Evolutionary conservation across 1,284 basidiomycete species (phyloP).

Genomic region (Mycosarcoma maydis): DNA sequence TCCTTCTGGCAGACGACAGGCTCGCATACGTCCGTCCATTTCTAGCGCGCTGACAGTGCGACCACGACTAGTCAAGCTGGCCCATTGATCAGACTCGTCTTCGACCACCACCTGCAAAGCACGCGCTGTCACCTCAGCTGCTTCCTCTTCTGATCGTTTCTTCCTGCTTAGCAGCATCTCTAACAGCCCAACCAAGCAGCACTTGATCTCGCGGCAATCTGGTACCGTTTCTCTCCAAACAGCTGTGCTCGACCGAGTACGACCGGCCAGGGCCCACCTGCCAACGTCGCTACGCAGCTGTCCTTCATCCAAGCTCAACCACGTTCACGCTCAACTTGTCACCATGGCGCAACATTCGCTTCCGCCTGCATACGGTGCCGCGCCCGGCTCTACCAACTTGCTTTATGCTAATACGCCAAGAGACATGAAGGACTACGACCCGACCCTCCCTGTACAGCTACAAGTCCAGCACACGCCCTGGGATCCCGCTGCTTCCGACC

Average conservation of each 20-base stretch:
- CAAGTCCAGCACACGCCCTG: conserved; percentile 8
- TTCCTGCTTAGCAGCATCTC: too few relatives aligned
- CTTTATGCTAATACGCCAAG: conserved; percentile 27
- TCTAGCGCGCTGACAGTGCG: too few relatives aligned
- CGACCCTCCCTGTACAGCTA: conserved; percentile 6
- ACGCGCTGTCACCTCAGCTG: too few relatives aligned
- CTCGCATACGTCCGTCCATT: too few relatives aligned
- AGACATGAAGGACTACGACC: conserved; percentile 32
- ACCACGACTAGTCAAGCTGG: too few relatives aligned
- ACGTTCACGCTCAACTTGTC: conserved; percentile 2
- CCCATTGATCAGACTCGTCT: too few relatives aligned
- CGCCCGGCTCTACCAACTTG: conserved; percentile 6
- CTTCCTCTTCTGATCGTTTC: too few relatives aligned
- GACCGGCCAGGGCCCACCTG: background rate
- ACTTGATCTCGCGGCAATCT: too few relatives aligned
- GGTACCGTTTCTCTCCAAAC: too few relatives aligned
- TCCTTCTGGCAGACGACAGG: too few relatives aligned
- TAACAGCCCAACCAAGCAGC: too few relatives aligned
- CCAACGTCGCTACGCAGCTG: conserved; percentile 7
- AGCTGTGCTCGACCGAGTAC: background rate
- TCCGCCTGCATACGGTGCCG: conserved; percentile 12
- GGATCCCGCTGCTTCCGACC: conserved; percentile 13
- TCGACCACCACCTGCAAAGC: too few relatives aligned
- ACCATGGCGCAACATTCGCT: conserved; percentile 32
- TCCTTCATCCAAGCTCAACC: background rate